phyloP scores from a whole-genome alignment of 2,329 filamentous ascomycete species.

The Bipolaris oryzae region DNA sequence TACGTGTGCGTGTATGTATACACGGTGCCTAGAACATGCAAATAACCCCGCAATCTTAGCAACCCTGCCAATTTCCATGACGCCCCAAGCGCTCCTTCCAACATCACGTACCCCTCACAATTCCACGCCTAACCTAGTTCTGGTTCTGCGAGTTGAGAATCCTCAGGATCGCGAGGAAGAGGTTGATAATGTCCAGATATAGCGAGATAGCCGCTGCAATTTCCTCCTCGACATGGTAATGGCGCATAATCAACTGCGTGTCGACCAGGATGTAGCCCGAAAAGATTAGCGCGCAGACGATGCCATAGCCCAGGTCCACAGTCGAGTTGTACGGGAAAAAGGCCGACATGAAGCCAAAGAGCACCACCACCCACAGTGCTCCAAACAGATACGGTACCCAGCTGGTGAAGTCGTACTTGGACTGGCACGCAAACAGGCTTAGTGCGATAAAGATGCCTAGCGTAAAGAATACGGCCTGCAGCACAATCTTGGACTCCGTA shows the following conservation, averaged over 20 bases:
- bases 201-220: constrained; percentile 94
- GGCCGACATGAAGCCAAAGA: constrained; percentile 90
- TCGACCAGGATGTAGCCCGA: constrained; percentile 94
- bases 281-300: constrained; percentile 83
- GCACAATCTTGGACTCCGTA: constrained; percentile 81
- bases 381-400: constrained; percentile 98
- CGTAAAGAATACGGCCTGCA: constrained; percentile 89
- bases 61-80: neutral
- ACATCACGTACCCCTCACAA: neutral
- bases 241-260: constrained; percentile 91
- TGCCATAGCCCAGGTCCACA: constrained; percentile 84
- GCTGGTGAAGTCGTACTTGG: constrained; percentile 95
- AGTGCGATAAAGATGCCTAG: constrained; percentile 68
- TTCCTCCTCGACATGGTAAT: constrained; percentile 98
- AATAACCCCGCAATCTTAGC: neutral
- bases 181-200: constrained; percentile 94
- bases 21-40: neutral
- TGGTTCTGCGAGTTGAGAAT: constrained; percentile 96
- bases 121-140: constrained; percentile 63
- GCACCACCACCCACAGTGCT: constrained; percentile 82
- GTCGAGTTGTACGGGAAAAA: constrained; percentile 88
- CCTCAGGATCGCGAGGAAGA: constrained; percentile 93
- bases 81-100: neutral
- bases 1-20: no score
- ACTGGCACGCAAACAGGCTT: constrained; percentile 89